Conservation (phyloP, 371 early-diverging fungal species). For the Phascolomyces articulosus region DNA sequence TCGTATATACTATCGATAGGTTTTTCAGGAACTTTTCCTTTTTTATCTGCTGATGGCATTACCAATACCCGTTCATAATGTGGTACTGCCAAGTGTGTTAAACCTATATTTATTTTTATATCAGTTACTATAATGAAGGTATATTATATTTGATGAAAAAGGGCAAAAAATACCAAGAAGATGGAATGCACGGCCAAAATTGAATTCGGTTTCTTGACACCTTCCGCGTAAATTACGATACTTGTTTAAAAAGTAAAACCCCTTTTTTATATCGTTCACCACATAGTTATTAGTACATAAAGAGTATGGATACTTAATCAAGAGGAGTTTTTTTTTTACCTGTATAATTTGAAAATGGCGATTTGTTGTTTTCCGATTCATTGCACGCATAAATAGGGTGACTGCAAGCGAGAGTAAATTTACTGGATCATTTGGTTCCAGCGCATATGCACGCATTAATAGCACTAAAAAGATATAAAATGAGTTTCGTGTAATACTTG, state of each 20-base stretch:
- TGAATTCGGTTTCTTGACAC: constrained; percentile 82
- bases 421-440: constrained; percentile 67
- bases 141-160: background rate
- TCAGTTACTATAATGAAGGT: background rate
- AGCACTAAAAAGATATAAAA: too few relatives aligned
- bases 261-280: background rate
- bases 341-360: constrained; percentile 71
- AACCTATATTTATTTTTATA: constrained; percentile 33
- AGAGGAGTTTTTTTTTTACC: constrained; percentile 40
- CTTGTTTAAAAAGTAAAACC: constrained; percentile 57
- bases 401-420: constrained; percentile 66
- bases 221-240: constrained; percentile 59
- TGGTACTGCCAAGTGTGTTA: constrained; percentile 77
- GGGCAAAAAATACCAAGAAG: constrained; percentile 58
- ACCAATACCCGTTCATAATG: constrained; percentile 81
- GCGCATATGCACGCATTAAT: constrained; percentile 61
- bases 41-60: constrained; percentile 45
- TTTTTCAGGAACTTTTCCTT: constrained; percentile 17
- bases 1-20: constrained; percentile 31
- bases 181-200: constrained; percentile 87
- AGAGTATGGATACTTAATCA: too few relatives aligned
- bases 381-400: constrained; percentile 64
- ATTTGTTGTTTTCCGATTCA: constrained; percentile 71
- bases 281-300: background rate
- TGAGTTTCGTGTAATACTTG: too few relatives aligned